phyloP scores from a whole-genome alignment of 768 basidiomycete genomes.

The Atractiella rhizophila region DNA sequence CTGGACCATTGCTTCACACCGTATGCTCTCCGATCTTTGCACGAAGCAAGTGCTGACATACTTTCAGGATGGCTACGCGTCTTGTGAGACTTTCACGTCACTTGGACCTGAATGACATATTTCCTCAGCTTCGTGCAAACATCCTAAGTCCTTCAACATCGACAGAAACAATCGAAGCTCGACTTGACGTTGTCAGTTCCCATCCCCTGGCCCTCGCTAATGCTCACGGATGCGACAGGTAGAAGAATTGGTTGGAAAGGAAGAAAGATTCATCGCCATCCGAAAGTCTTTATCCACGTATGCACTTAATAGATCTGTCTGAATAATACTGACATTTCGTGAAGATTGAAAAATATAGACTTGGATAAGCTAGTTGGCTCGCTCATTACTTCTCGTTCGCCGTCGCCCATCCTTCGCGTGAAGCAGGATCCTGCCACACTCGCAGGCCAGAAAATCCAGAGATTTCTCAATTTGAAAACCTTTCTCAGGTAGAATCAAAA shows the following conservation, averaged over 20 bases:
- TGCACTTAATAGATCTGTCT: neutral
- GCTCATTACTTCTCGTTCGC: constrained; percentile 5
- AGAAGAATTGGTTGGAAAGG: constrained; percentile 46
- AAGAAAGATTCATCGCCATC: constrained; percentile 44
- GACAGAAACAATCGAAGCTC: constrained; percentile 35
- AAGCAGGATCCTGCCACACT: constrained; percentile 10
- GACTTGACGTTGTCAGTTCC: constrained; percentile 60
- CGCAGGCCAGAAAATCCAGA: constrained; percentile 25
- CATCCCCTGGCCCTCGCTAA: constrained; percentile 5
- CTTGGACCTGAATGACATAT: constrained; percentile 25
- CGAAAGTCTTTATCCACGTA: constrained; percentile 35
- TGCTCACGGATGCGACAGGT: neutral
- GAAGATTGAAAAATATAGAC: constrained; percentile 49
- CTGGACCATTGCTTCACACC: constrained; percentile 60
- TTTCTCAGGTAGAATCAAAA: too few relatives aligned
- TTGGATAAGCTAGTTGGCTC: constrained; percentile 53
- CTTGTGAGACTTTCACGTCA: constrained; percentile 15
- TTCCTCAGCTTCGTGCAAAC: constrained; percentile 13
- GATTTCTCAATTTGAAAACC: constrained; percentile 54
- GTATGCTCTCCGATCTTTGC: constrained; percentile 74
- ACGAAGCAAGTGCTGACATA: constrained; percentile 22
- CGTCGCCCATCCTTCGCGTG: neutral
- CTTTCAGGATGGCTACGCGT: neutral
- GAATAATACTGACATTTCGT: neutral
- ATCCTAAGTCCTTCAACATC: constrained; percentile 15